Conservation (phyloP, 164 flowering plant species). For the Vitis amurensis region DNA sequence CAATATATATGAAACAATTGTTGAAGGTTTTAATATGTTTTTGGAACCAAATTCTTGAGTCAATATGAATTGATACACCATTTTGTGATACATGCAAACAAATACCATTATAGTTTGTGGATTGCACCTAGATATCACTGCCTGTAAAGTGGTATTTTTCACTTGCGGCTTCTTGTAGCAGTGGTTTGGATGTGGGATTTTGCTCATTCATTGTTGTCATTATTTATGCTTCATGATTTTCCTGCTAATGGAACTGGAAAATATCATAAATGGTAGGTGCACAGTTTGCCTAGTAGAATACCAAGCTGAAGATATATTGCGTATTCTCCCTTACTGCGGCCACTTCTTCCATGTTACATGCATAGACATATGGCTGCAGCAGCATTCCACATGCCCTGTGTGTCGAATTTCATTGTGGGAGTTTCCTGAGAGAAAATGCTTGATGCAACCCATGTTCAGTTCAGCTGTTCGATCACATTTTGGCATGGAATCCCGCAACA, state of each 20-base stretch:
- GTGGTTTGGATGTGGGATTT: not conserved
- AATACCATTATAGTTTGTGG: too few relatives aligned
- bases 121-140: too few relatives aligned
- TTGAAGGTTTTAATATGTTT: too few relatives aligned
- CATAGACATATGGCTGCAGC: conserved; percentile 93
- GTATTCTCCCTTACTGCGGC: conserved; percentile 85
- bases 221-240: not conserved
- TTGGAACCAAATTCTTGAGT: too few relatives aligned
- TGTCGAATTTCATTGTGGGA: conserved; percentile 81
- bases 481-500: conserved; percentile 26
- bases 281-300: conserved; percentile 82
- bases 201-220: too few relatives aligned
- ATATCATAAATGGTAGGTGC: conserved; percentile 53
- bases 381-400: conserved; percentile 90
- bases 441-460: conserved; percentile 78
- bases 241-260: not conserved
- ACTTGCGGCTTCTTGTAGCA: not conserved
- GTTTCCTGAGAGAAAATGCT: conserved; percentile 57
- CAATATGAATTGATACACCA: too few relatives aligned
- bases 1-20: too few relatives aligned
- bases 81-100: too few relatives aligned
- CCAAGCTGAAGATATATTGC: conserved; percentile 64
- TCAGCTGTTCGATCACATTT: conserved; percentile 57
- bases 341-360: conserved; percentile 85
- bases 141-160: too few relatives aligned